Base-by-base conservation (phyloP, 139 green algal species). In the Picochlorum sp. region DNA sequence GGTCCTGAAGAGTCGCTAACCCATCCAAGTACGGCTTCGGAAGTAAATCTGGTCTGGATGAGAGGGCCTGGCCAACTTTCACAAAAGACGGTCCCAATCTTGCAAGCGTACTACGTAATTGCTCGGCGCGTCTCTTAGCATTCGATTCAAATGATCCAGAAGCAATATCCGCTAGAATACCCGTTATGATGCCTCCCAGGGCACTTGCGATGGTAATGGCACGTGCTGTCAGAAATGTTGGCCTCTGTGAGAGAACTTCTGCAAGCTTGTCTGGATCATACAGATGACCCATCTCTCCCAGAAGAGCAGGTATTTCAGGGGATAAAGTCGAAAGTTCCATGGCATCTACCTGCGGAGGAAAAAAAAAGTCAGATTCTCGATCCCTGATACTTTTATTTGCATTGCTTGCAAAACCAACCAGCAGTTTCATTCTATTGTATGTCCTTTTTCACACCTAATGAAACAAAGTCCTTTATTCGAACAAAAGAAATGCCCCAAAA, bases 61-160 rank as follows among this genome's bases (percentile, higher is more conserved):
- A 76, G n/a, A 88, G 64, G 1, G 72, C 77, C 57, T 89, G 82
- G 3, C 90, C 90, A 25, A 94, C 79, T 65, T 96, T 94, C 0
- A 93, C 79, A 47, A 97, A 95, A 1, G 76, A 78, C 1, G 87
- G 79, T 24, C 87, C 87, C 33, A 92, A 76, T 7, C 45, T 44
- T 4, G 59, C 53, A 32, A 95, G 70, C 50, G 85, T 50, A 1
- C 65, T 63, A 5, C 73, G 64, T 44, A 95, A 77, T 74, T 93
- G 51, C 29, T 37, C 22, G 3, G 85, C 82, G 5, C 87, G 63
- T 63, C 57, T 31, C 0, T 45, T 44, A 56, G 74, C 65, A 57
- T 90, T 88, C 10, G 16, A 1, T n/a, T 91, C 77, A 1, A 89
- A 24, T 20, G 37, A 39, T 0, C 84, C 86, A 4, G 82, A 69